These are phyloP conservation scores for Cornus florida DNA, from an alignment of 148 eudicot species.

Conservation along the genomic window DNA sequence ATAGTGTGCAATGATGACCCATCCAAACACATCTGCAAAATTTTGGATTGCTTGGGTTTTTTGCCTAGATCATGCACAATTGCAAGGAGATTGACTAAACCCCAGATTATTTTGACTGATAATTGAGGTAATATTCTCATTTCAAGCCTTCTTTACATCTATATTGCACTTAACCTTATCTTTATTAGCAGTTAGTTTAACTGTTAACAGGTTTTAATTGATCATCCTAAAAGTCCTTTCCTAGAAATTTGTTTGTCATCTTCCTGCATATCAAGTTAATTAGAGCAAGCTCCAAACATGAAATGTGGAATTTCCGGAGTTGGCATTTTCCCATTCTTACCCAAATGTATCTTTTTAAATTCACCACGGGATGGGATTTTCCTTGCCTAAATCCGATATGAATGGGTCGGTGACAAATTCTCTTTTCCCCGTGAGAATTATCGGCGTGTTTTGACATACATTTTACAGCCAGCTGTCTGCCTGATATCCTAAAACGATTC, in stretches of 20 bases:
- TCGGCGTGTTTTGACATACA: too few species aligned
- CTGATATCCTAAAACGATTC: too few species aligned
- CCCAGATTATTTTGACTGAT: neutral
- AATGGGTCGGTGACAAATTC: too few species aligned
- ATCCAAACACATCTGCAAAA: slow-evolving; percentile 14
- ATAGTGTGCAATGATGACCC: slow-evolving; percentile 34
- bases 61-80: slow-evolving; percentile 8
- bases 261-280: neutral
- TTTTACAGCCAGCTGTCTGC: too few species aligned
- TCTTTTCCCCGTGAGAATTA: too few species aligned
- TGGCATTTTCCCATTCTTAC: neutral
- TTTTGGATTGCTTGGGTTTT: slow-evolving; percentile 26
- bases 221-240: neutral
- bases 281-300: neutral
- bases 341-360: neutral
- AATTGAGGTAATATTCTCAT: slow-evolving; percentile 16
- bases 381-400: neutral
- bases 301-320: neutral
- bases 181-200: too few species aligned
- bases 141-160: neutral
- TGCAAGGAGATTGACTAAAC: slow-evolving; percentile 16
- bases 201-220: neutral
- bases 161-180: neutral
- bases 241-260: neutral
- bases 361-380: neutral